Evolutionary conservation across 2,329 filamentous ascomycete species (phyloP).

Genomic region (Volutella citrinella): DNA sequence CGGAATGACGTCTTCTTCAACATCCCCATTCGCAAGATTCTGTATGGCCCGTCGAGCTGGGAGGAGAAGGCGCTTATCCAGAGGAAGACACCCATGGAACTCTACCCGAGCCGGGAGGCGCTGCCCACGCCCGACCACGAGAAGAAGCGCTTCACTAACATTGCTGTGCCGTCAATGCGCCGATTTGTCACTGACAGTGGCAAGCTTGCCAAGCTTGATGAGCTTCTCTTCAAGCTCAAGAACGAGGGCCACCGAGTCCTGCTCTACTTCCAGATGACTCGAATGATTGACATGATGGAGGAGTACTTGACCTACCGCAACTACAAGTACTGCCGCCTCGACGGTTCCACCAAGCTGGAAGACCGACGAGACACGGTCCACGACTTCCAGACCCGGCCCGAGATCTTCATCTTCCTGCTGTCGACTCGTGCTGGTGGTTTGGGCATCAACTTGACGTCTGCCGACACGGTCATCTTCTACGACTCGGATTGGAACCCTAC

Average conservation of each 20-base stretch:
- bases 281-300: conserved; percentile 99
- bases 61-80: conserved; percentile 75
- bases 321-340: conserved; percentile 96
- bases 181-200: conserved; percentile 97
- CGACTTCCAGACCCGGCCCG: conserved; percentile 90
- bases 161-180: conserved; percentile 91
- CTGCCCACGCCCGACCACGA: conserved; percentile 77
- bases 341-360: conserved; percentile 95
- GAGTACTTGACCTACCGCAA: conserved; percentile 98
- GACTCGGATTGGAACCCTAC: conserved; percentile 99
- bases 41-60: conserved; percentile 64
- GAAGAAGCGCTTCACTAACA: conserved; percentile 83
- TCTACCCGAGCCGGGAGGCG: conserved; percentile 62
- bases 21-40: conserved; percentile 64
- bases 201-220: conserved; percentile 88
- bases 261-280: conserved; percentile 99
- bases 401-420: conserved; percentile 95
- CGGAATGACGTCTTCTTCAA: conserved; percentile 78
- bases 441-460: conserved; percentile 94
- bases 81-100: conserved; percentile 63
- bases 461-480: conserved; percentile 99
- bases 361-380: conserved; percentile 94
- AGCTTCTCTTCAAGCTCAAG: conserved; percentile 85
- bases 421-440: conserved; percentile 96
- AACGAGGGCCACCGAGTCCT: conserved; percentile 89